phyloP scores from a whole-genome alignment of 768 basidiomycete species.

The Infundibulicybe gibba region DNA sequence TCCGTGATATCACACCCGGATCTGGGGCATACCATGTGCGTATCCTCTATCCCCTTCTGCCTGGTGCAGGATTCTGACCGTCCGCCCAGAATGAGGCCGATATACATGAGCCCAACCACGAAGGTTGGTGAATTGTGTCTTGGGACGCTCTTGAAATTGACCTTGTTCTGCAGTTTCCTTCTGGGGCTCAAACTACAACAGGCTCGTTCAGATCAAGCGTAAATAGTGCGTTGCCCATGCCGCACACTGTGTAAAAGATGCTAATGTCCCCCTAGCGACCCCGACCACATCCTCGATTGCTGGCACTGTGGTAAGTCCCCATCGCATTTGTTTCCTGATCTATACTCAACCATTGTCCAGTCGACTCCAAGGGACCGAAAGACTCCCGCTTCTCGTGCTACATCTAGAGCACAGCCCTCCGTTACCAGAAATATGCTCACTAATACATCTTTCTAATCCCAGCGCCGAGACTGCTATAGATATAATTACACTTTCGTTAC shows the following conservation, averaged over 20 bases:
- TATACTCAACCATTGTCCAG: too few relatives aligned
- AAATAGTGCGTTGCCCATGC: conserved; percentile 37
- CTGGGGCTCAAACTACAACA: conserved; percentile 40
- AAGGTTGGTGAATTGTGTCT: conserved; percentile 21
- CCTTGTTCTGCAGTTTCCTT: conserved; percentile 21
- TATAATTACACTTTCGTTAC: too few relatives aligned
- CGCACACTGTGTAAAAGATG: not conserved
- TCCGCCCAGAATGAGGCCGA: conserved; percentile 42
- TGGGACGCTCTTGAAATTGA: not conserved
- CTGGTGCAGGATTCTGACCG: not conserved
- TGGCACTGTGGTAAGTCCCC: conserved; percentile 43
- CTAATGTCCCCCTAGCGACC: conserved; percentile 31
- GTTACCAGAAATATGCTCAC: too few relatives aligned
- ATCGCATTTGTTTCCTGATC: too few relatives aligned
- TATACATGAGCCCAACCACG: conserved; percentile 41
- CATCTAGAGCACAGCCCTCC: too few relatives aligned
- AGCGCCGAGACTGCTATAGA: too few relatives aligned
- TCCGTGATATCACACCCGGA: conserved; percentile 36
- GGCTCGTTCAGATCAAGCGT: conserved; percentile 36
- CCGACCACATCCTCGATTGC: conserved; percentile 42
- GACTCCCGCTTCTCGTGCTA: too few relatives aligned
- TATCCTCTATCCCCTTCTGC: conserved; percentile 26
- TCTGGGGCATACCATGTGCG: conserved; percentile 36
- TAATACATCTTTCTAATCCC: too few relatives aligned
- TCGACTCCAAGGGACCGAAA: too few relatives aligned